These are phyloP conservation scores for Eucalyptus shirleyi DNA, from an alignment of 345 rosid species.

Conservation along the genomic window DNA sequence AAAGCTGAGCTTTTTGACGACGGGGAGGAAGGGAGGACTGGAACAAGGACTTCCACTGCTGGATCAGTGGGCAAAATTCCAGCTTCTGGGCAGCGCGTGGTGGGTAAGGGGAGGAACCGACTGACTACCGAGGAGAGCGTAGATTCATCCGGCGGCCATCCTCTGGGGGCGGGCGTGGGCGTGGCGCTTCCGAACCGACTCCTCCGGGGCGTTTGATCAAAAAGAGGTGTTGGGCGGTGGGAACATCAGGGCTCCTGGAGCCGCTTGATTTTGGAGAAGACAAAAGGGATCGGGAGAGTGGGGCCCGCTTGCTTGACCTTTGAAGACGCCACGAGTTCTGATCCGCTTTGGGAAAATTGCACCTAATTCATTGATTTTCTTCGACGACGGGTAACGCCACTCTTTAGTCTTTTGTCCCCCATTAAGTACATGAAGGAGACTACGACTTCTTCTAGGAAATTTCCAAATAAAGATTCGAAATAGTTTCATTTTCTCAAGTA, in stretches of 20 bases:
- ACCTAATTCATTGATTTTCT: background rate
- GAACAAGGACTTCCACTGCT: background rate
- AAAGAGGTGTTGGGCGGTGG: background rate
- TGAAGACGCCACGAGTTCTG: background rate
- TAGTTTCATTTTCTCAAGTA: too few relatives aligned
- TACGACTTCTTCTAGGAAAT: too few relatives aligned
- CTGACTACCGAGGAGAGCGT: background rate
- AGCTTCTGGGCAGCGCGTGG: background rate
- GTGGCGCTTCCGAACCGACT: background rate
- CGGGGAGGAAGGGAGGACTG: background rate
- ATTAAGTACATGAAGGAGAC: too few relatives aligned
- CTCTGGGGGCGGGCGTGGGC: background rate
- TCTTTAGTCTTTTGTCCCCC: too few relatives aligned
- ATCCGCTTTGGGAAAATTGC: background rate
- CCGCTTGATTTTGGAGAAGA: background rate
- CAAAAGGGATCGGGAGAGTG: background rate
- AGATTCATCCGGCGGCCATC: background rate
- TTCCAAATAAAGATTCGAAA: too few relatives aligned
- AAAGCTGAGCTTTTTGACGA: background rate
- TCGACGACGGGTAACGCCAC: background rate
- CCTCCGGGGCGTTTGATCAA: background rate
- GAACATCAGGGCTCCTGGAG: background rate
- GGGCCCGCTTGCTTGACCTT: background rate
- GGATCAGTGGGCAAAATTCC: background rate
- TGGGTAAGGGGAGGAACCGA: background rate